A percentile compares a stretch with the other conserved stretches of the same genome.
These are phyloP conservation scores for Stevia rebaudiana DNA, from an alignment of 140 eudicot species.

Conservation along the genomic window DNA sequence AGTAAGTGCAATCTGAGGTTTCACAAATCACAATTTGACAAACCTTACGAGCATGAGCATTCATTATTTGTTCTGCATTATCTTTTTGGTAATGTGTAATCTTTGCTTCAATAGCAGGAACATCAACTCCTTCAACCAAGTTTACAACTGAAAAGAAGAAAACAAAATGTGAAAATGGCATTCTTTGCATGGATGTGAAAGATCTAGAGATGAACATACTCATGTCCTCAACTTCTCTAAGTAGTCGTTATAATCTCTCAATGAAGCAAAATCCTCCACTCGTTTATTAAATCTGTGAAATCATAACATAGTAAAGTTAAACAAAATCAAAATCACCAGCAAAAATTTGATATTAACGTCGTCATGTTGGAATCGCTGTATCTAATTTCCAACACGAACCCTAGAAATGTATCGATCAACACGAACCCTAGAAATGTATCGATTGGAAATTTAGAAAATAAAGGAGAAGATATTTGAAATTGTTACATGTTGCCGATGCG, in stretches of 20 bases:
- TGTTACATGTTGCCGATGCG: conserved; percentile 72
- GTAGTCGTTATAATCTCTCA: conserved; percentile 83
- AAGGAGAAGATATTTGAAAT: neutral
- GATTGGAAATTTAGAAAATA: neutral
- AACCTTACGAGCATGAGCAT: conserved; percentile 90
- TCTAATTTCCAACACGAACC: neutral
- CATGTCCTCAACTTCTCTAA: conserved; percentile 97
- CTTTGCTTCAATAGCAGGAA: conserved; percentile 72
- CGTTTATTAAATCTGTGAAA: conserved; percentile 74
- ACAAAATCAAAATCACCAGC: neutral
- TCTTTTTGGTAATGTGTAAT: conserved; percentile 69
- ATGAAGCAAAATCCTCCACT: conserved; percentile 89
- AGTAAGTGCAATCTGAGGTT: neutral
- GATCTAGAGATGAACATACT: conserved; percentile 42
- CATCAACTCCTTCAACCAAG: conserved; percentile 75
- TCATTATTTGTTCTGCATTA: conserved; percentile 92
- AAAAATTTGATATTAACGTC: neutral
- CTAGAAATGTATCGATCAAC: neutral
- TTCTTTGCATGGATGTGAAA: neutral
- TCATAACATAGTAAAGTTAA: neutral
- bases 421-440: conserved; percentile 8
- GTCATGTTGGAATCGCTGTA: no score
- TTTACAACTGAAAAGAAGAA: conserved; percentile 47
- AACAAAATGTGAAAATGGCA: conserved; percentile 14
- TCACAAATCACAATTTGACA: neutral